Percentiles rank a stretch among this genome's conserved stretches.
These are phyloP conservation scores for Candida hispaniensis DNA, from an alignment of 805 yeast genomes.

Conservation along the genomic window DNA sequence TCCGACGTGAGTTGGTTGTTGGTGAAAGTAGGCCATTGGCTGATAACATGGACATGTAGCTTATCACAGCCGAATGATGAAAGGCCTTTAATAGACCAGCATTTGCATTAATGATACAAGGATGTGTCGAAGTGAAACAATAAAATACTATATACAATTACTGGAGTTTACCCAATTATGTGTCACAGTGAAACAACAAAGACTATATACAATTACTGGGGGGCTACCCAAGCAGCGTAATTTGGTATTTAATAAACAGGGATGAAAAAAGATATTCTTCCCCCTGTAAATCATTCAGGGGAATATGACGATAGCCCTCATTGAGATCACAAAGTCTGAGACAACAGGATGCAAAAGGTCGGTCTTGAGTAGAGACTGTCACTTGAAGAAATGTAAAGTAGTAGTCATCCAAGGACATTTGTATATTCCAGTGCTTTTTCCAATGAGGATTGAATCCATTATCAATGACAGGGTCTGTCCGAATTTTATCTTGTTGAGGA, in stretches of 20 bases:
- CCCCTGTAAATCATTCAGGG: constrained; percentile 66
- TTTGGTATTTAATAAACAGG: constrained; percentile 34
- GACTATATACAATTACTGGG: constrained; percentile 2
- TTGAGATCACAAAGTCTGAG: constrained; percentile 52
- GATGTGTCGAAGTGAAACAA: too few species aligned
- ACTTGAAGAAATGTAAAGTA: constrained; percentile 31
- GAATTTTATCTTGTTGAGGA: constrained; percentile 4
- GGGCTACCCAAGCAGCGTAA: too few species aligned
- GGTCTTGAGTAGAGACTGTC: constrained; percentile 27
- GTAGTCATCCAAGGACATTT: constrained; percentile 19
- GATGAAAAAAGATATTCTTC: constrained; percentile 61
- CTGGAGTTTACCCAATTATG: neutral
- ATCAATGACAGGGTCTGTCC: constrained; percentile 22
- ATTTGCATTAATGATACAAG: too few species aligned
- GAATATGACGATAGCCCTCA: constrained; percentile 74
- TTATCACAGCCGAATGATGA: too few species aligned
- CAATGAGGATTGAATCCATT: constrained; percentile 88
- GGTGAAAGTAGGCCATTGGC: constrained; percentile 37
- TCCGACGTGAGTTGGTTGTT: constrained; percentile 83
- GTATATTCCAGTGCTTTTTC: constrained; percentile 40
- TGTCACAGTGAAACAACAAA: neutral
- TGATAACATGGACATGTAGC: constrained; percentile 20
- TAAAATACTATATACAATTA: constrained; percentile 13
- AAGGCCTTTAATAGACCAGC: too few species aligned
- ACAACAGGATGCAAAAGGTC: constrained; percentile 48